Base-by-base conservation (phyloP, 257 asterid species). In the Petunia secreta region DNA sequence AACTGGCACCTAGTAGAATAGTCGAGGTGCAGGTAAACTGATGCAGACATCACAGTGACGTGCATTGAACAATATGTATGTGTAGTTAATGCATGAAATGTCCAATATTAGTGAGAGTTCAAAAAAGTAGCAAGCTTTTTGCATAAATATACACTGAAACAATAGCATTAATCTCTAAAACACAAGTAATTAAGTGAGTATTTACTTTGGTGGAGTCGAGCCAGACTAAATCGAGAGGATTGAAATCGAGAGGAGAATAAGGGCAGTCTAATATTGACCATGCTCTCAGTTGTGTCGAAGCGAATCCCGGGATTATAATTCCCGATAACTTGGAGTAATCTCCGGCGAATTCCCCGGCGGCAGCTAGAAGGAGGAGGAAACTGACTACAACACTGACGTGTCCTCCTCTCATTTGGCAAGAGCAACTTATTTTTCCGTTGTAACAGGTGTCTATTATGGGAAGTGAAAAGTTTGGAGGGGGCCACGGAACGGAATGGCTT, bases 261-360 rank as follows among this genome's bases (percentile, higher is more conserved):
- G 99, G 99, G 79, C 98, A 95, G 88, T 95, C 99, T 59, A 95
- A 76, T 75, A 95, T 95, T 53, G 99, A 95, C 99, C 99, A 95
- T 15, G 98, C 99, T 84, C 99, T 86, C 0, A 95, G 95, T 66
- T 93, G 98, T 60, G 99, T 92, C 53, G 99, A 95, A 14, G 99
- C 99, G 89, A 95, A 95, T 75, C 99, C 99, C 6, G 99, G 99
- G 84, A 95, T 91, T 8, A 95, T 92, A 41, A 95, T 95, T 37
- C 98, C 99, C 58, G 99, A 95, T 5, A 95, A 85, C 85, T 91
- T 91, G 1, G 87, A 84, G 63, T 83, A 87, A 52, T 82, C 91
- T 58, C 86, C 87, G 87, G 83, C 63, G 87, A 87, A 89, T 4
- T 86, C 93, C 68, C 54, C 88, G 67, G 86, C 92, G 40, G 85